These are phyloP conservation scores for Paraconiothyrium brasiliense DNA, from an alignment of 2,329 filamentous ascomycete species.

Conservation along the genomic window DNA sequence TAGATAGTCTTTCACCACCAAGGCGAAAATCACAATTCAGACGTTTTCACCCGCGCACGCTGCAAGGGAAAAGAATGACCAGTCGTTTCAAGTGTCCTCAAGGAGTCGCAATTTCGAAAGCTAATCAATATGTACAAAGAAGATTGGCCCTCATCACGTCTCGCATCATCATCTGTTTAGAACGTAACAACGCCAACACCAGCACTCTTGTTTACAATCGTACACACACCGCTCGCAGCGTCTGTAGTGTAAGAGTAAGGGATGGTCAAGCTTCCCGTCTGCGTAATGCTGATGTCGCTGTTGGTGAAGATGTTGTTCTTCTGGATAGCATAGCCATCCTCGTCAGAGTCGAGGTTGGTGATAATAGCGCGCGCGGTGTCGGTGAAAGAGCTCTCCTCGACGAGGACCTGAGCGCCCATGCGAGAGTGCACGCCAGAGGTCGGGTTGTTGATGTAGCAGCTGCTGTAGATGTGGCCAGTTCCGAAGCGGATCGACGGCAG, in stretches of 20 bases:
- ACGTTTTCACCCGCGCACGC: neutral
- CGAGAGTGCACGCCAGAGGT: conserved; percentile 55
- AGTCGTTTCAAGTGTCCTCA: neutral
- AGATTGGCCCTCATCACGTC: neutral
- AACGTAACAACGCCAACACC: conserved; percentile 45
- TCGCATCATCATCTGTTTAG: conserved; percentile 20
- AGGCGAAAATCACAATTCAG: no score
- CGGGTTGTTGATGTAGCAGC: conserved; percentile 49
- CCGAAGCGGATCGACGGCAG: conserved; percentile 72
- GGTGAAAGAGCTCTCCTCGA: conserved; percentile 63
- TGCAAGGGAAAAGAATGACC: neutral
- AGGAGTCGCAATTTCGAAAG: neutral
- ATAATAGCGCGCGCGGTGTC: conserved; percentile 66
- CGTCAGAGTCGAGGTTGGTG: conserved; percentile 64
- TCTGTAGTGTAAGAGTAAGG: conserved; percentile 61
- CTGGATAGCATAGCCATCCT: conserved; percentile 58
- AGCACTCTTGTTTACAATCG: conserved; percentile 39
- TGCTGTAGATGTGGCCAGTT: conserved; percentile 69
- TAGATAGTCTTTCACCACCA: no score
- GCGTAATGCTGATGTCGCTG: conserved; percentile 56
- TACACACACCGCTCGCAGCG: conserved; percentile 36
- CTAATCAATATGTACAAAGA: neutral
- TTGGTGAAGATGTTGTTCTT: conserved; percentile 57
- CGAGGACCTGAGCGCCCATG: conserved; percentile 55
- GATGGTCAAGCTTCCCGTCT: conserved; percentile 62